Evolutionary conservation across 805 yeast genomes (phyloP).

Genomic region (Candida awuae): DNA sequence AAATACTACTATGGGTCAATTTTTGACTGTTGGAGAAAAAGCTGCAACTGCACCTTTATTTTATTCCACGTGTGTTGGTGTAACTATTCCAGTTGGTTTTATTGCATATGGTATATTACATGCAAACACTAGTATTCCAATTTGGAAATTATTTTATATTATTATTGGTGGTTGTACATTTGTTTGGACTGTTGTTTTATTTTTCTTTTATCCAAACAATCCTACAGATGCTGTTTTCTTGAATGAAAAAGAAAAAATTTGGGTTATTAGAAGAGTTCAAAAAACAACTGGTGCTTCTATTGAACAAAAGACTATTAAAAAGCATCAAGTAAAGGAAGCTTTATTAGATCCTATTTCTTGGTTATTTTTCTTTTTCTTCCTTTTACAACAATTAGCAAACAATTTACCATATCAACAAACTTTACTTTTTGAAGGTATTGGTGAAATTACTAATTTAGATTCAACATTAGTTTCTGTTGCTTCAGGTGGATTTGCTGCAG

Average conservation of each 20-base stretch:
- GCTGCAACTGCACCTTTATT: constrained; percentile 48
- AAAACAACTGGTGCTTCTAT: constrained; percentile 31
- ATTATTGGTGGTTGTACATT: constrained; percentile 51
- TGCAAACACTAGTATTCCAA: constrained; percentile 22
- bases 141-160: constrained; percentile 50
- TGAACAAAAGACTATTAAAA: constrained; percentile 41
- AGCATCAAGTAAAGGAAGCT: constrained; percentile 42
- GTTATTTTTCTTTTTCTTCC: constrained; percentile 34
- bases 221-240: constrained; percentile 46
- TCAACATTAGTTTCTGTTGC: constrained; percentile 50
- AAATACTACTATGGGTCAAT: constrained; percentile 42
- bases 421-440: constrained; percentile 37
- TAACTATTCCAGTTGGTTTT: constrained; percentile 35
- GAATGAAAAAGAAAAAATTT: constrained; percentile 40
- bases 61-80: constrained; percentile 43
- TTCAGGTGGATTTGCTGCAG: constrained; percentile 40
- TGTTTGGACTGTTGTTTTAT: constrained; percentile 27
- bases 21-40: constrained; percentile 36
- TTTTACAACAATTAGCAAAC: constrained; percentile 44
- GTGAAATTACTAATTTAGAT: constrained; percentile 31
- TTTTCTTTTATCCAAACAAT: constrained; percentile 45
- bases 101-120: constrained; percentile 33
- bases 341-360: constrained; percentile 41
- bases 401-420: constrained; percentile 47
- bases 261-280: constrained; percentile 39